Evolutionary conservation across 768 basidiomycete genomes (phyloP), one percentile per base, ranked within the genome.

Genomic region (Phylloporus scabripes): DNA sequence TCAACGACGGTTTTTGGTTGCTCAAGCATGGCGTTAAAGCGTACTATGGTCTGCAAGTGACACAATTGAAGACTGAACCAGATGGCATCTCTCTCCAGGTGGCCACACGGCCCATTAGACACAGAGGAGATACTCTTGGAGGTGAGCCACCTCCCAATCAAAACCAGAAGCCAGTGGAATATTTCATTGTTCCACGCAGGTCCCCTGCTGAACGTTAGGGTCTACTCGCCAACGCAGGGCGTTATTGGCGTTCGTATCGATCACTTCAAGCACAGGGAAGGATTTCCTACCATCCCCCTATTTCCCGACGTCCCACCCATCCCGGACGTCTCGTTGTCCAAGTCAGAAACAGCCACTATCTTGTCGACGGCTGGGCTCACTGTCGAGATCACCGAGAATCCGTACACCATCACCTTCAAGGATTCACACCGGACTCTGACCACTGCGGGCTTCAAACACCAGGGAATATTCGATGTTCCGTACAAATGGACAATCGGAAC

Each of bases 1-100:
- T 84, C 71, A 84, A 79, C 72, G 84, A 86, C 67, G 83, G 84
- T 18, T 81, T 85, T 59, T 86, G 82, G 83, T 73, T 83, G 20
- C 65, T 81, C 55, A 81, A 81, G 57, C 70, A 75, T 52, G 83
- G 80, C 34, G 76, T 82, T 49, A 81, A 78, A 57, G 73, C 81
- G 11, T 74, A 73, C 51, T 81, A 79, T 49, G 83, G 78, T 26
- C 70, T 85, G 37, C 80, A 85, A 56, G 82, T 82, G 32, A 77
- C 77, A 29, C 75, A 80, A 44, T 64, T 72, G 18, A 65, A 67
- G 34, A 62, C 66, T 11, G 74, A 74, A 40, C 67, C 68, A 12
- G 69, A 74, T 28, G 77, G 74, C 0, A 76, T 82, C 54, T 73
- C 80, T 52, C 70, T 83, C 7, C 75, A 79, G 50, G 82, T 86